Percentiles rank a stretch among this genome's conserved stretches.
These are phyloP conservation scores for Nymphaea colorata DNA, from an alignment of 164 flowering plant species.

Conservation along the genomic window DNA sequence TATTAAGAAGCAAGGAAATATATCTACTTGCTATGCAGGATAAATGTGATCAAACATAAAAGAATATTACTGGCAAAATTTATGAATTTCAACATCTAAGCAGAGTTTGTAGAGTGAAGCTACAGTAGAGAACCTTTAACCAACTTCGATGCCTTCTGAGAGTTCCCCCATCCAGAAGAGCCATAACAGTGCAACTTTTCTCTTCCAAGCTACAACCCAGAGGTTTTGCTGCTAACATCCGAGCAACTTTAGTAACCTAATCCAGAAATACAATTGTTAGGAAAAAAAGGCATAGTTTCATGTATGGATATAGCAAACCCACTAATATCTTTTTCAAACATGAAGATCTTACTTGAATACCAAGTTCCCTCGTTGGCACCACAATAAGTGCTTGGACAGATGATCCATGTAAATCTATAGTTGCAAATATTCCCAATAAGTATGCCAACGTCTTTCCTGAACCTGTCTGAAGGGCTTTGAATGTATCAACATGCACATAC, in stretches of 20 bases:
- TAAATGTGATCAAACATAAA: background rate
- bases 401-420: constrained; percentile 43
- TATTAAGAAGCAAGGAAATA: background rate
- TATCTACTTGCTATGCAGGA: background rate
- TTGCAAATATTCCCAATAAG: constrained; percentile 59
- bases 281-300: background rate
- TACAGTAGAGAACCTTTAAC: constrained; percentile 49
- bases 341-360: constrained; percentile 63
- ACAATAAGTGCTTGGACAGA: constrained; percentile 81
- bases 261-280: background rate
- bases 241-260: constrained; percentile 87
- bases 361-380: constrained; percentile 94
- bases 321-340: background rate
- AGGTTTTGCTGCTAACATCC: constrained; percentile 58
- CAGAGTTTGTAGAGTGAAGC: background rate
- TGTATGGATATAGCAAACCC: background rate
- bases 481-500: background rate
- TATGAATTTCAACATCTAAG: background rate
- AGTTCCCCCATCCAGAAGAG: constrained; percentile 87
- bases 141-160: constrained; percentile 81
- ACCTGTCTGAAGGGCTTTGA: constrained; percentile 74
- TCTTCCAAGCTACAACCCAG: constrained; percentile 24
- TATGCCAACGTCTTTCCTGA: constrained; percentile 95
- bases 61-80: background rate
- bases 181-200: constrained; percentile 61